Conservation (phyloP, 768 basidiomycete species). For the Amanita jacksonii region DNA sequence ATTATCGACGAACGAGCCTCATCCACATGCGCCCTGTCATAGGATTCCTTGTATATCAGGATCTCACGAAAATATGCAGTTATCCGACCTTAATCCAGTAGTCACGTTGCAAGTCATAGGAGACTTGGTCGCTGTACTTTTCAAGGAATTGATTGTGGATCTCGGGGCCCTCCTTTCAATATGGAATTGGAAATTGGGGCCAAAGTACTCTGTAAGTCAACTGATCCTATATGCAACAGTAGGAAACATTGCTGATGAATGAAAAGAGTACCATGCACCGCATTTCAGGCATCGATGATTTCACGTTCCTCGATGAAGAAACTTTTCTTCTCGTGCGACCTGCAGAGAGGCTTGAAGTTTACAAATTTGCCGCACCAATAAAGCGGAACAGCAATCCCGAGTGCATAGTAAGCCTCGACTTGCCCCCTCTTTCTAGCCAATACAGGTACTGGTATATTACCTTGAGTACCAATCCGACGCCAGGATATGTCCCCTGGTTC, state of each 20-base stretch:
- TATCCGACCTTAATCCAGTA: constrained; percentile 27
- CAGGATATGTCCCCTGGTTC: constrained; percentile 28
- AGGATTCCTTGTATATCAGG: constrained; percentile 30
- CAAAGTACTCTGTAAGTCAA: constrained; percentile 30
- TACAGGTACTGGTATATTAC: constrained; percentile 47
- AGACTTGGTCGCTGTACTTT: constrained; percentile 37
- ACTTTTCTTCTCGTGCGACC: constrained; percentile 39
- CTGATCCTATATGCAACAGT: constrained; percentile 1
- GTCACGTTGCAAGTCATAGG: constrained; percentile 39
- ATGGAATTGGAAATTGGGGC: constrained; percentile 38
- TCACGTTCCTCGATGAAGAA: constrained; percentile 36
- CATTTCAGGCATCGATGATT: constrained; percentile 40
- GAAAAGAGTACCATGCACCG: constrained; percentile 32
- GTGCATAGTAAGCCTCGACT: constrained; percentile 27
- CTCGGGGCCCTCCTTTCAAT: constrained; percentile 37
- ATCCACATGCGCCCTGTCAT: constrained; percentile 32
- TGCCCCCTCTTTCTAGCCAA: constrained; percentile 33
- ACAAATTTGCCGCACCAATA: constrained; percentile 32
- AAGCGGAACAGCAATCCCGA: constrained; percentile 20
- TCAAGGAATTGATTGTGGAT: constrained; percentile 34
- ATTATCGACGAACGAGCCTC: constrained; percentile 40
- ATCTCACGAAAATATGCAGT: constrained; percentile 17
- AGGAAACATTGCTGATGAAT: not conserved
- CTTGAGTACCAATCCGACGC: constrained; percentile 41
- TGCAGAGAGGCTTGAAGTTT: constrained; percentile 38